These are phyloP conservation scores for Tilletia indica DNA, from an alignment of 1,284 basidiomycete species.

Conservation along the genomic window DNA sequence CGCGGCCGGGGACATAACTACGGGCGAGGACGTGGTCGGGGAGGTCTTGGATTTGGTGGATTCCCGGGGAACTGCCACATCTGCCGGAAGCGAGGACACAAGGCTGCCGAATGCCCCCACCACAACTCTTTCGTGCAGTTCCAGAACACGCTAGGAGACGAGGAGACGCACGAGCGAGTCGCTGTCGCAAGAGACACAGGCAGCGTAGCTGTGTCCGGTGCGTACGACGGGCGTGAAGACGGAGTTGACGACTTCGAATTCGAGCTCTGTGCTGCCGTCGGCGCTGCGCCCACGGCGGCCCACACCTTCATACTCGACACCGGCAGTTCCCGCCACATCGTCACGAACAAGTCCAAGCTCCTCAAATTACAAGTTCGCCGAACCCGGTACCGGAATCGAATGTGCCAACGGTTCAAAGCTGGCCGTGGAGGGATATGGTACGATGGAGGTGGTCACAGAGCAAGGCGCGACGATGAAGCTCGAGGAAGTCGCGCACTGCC, in stretches of 20 bases:
- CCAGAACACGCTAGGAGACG: background rate
- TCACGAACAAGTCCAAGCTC: background rate
- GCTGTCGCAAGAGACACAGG: background rate
- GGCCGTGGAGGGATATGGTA: background rate
- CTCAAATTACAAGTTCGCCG: background rate
- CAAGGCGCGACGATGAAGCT: background rate
- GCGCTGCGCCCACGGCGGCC: background rate
- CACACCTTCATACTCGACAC: background rate
- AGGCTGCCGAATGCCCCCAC: background rate
- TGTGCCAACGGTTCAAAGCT: constrained; percentile 1
- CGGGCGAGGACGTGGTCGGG: background rate
- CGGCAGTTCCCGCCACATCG: background rate
- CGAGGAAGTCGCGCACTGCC: background rate
- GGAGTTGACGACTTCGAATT: background rate
- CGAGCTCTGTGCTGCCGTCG: background rate
- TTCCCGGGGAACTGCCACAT: background rate
- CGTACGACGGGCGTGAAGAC: background rate
- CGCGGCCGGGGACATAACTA: background rate
- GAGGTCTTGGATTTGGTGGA: background rate
- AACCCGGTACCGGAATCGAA: background rate
- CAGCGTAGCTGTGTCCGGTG: no score
- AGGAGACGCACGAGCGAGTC: background rate
- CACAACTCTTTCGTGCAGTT: background rate
- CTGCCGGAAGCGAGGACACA: background rate
- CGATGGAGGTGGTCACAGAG: background rate